These are phyloP conservation scores for Solanum hybrid DNA, from an alignment of 305 asterid species.

Conservation along the genomic window DNA sequence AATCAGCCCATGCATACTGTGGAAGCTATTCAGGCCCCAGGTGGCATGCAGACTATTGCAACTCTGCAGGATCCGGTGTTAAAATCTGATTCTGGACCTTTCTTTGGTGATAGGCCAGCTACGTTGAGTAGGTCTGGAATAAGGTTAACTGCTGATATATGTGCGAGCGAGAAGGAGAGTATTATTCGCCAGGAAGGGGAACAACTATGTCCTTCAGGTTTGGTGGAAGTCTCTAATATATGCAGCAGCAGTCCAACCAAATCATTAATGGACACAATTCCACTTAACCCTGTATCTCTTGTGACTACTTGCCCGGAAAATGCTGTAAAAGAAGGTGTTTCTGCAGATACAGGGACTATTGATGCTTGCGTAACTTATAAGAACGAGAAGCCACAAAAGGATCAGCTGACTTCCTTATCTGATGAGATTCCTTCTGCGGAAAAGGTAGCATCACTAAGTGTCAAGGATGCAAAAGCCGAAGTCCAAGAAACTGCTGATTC, in stretches of 20 bases:
- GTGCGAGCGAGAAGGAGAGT: conserved; percentile 16
- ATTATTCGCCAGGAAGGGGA: conserved; percentile 21
- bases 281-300: conserved; percentile 20
- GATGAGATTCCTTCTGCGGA: conserved; percentile 55
- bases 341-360: conserved; percentile 20
- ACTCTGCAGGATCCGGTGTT: conserved; percentile 17
- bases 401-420: conserved; percentile 45
- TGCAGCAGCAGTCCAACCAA: conserved; percentile 6
- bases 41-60: conserved; percentile 21
- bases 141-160: conserved; percentile 17
- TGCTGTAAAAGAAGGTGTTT: conserved; percentile 21
- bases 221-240: conserved; percentile 21
- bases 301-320: conserved; percentile 8
- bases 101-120: conserved; percentile 24
- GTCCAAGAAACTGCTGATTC: conserved; percentile 31
- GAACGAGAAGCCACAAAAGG: conserved; percentile 25
- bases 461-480: conserved; percentile 51
- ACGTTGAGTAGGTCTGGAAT: conserved; percentile 20
- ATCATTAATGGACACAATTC: conserved; percentile 10
- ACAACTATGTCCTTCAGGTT: conserved; percentile 18
- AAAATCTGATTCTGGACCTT: conserved; percentile 24
- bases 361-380: conserved; percentile 8
- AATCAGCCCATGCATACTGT: conserved; percentile 24
- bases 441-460: conserved; percentile 44
- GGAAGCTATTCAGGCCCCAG: conserved; percentile 27